Base-by-base conservation (phyloP, 306 rosid genomes). In the Prunus padus region DNA sequence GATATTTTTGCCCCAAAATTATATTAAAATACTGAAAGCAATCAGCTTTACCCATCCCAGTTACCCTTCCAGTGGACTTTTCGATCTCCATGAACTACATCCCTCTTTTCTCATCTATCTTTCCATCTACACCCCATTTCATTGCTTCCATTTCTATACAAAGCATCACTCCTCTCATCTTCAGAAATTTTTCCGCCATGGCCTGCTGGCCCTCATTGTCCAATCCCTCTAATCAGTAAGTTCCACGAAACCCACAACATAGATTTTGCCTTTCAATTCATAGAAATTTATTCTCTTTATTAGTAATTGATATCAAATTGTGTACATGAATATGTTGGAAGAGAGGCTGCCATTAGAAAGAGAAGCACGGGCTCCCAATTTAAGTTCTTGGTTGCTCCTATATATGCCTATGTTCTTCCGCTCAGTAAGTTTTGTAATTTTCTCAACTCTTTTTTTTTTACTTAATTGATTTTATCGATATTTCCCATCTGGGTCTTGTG, bases 371-470 rank as follows among this genome's bases (percentile, higher is more conserved):
- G 88, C 30, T 74, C 92, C 42, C 97, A 96, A 22, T 8, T 82
- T 59, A 95, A 95, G 89, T 95, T 88, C 86, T 85, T 95, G 84
- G 11, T 89, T 75, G 95, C 97, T 87, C 96, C 90, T 23, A 42
- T 95, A 33, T 95, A 92, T 33, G 98, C 98, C 25, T 96, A 97
- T 20, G 96, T 52, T 3, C 97, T 94, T 69, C 98, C 98, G 69
- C 89, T 92, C 59, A 90, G 97, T 95, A 78, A 19, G 92, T 87
- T 67, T 54, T 54, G 37, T 1, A 5, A 40, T 69, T 68, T 61
- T 3, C 26, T 40, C 50, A 4, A 28, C 7, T 63, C 15, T 54
- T 23, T 11, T 14, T 15, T 52, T 42, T 33, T 33, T 0, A 33
- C 37, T 33, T 33, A 33, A 5, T 72, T 37, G 11, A 7, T 15